Evolutionary conservation across 805 yeast genomes (phyloP).

Genomic region (Pichia gijzeniarum): DNA sequence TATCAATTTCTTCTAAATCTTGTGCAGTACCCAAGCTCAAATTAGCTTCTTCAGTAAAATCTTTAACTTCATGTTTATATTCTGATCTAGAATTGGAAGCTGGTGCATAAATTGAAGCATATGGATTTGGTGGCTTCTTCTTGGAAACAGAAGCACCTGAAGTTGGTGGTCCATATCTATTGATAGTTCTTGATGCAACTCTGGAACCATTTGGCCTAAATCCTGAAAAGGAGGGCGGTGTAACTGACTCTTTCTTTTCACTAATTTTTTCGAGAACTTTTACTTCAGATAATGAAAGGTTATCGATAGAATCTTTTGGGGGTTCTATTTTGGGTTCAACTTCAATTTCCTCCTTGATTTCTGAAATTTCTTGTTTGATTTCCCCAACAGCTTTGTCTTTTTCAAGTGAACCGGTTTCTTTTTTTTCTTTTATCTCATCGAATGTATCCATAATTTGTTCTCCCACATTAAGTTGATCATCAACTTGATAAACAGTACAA

Average conservation of each 20-base stretch:
- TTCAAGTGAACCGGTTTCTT: too few relatives aligned
- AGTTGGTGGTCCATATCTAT: constrained; percentile 10
- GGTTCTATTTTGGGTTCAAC: neutral
- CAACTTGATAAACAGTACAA: too few relatives aligned
- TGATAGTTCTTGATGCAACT: constrained; percentile 1
- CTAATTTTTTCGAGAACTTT: too few relatives aligned
- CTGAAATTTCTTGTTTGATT: too few relatives aligned
- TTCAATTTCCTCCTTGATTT: too few relatives aligned
- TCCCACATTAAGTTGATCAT: too few relatives aligned
- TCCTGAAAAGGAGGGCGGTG: neutral
- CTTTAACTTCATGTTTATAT: neutral
- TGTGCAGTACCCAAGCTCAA: constrained; percentile 13
- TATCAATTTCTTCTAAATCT: constrained; percentile 20
- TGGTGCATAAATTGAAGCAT: constrained; percentile 11
- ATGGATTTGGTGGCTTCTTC: constrained; percentile 8
- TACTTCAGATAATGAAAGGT: too few relatives aligned
- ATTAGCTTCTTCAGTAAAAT: neutral
- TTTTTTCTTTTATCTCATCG: too few relatives aligned
- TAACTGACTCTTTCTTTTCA: too few relatives aligned
- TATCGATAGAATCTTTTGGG: too few relatives aligned
- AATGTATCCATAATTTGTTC: too few relatives aligned
- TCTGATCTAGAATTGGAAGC: constrained; percentile 6
- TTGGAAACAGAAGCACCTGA: neutral
- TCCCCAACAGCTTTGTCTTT: too few relatives aligned
- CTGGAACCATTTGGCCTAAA: neutral